Conservation (phyloP, 441 rosid genomes). For the Dalechampia spathulata region DNA sequence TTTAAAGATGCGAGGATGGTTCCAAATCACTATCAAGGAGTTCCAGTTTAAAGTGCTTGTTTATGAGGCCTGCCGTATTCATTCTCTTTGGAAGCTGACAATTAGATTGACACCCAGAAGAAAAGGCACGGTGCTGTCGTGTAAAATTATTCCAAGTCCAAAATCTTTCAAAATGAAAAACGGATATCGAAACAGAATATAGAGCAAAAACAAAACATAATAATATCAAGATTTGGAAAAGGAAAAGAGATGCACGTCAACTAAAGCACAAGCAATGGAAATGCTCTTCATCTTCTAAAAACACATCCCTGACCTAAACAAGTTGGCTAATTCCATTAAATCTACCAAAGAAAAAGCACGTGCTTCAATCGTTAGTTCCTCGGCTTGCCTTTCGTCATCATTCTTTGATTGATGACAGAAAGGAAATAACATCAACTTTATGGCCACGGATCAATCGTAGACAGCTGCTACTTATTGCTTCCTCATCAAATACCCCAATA, state of each 20-base stretch:
- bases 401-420: slow-evolving; percentile 19
- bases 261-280: slow-evolving; percentile 7
- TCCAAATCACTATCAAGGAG: too few relatives aligned
- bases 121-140: too few relatives aligned
- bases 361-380: slow-evolving; percentile 15
- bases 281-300: slow-evolving; percentile 16
- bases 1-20: too few relatives aligned
- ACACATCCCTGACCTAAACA: slow-evolving; percentile 22
- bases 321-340: slow-evolving; percentile 29
- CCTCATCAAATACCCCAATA: slow-evolving; percentile 60
- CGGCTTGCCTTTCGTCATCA: slow-evolving; percentile 26
- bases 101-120: too few relatives aligned
- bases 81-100: too few relatives aligned
- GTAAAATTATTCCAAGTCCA: neutral
- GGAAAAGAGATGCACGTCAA: slow-evolving; percentile 42
- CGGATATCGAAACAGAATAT: neutral
- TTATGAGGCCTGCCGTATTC: too few relatives aligned
- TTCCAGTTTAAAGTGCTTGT: too few relatives aligned
- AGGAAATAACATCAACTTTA: slow-evolving; percentile 10
- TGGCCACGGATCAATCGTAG: neutral
- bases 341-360: slow-evolving; percentile 23
- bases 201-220: neutral
- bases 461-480: slow-evolving; percentile 25
- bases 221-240: slow-evolving; percentile 27
- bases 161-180: slow-evolving; percentile 18